A percentile compares a stretch with the other conserved stretches of the same genome.
Conservation (phyloP, 1,284 basidiomycete species). For the Leccinum huronense region DNA sequence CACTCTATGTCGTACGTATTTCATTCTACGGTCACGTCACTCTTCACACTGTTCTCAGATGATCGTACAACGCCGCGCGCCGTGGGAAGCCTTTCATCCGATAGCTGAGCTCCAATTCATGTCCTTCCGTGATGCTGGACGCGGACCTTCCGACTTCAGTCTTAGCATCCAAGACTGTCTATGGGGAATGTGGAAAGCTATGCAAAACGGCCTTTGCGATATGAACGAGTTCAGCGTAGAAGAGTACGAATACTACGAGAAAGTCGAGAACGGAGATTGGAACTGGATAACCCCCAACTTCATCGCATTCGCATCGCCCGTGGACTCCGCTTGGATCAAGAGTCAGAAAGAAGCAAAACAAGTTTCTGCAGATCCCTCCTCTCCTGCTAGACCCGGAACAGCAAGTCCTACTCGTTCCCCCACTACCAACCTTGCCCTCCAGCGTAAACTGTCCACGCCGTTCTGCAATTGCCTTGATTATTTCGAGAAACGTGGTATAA, state of each 20-base stretch:
- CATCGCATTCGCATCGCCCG: constrained; percentile 95
- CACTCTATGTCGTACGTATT: constrained; percentile 78
- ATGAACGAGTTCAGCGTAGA: constrained; percentile 89
- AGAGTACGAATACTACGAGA: constrained; percentile 93
- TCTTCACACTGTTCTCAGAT: constrained; percentile 54
- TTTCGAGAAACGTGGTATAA: constrained; percentile 85
- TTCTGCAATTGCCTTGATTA: constrained; percentile 91
- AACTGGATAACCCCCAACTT: constrained; percentile 94
- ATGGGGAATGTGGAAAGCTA: constrained; percentile 95
- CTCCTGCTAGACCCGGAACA: constrained; percentile 32
- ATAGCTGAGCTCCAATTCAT: constrained; percentile 89
- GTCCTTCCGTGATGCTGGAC: constrained; percentile 95
- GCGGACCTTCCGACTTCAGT: constrained; percentile 90
- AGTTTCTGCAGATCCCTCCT: constrained; percentile 44
- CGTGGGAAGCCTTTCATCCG: constrained; percentile 94
- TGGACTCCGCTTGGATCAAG: constrained; percentile 77
- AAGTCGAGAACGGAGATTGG: constrained; percentile 96
- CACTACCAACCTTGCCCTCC: constrained; percentile 56
- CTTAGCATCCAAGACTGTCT: constrained; percentile 92
- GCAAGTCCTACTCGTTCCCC: constrained; percentile 27
- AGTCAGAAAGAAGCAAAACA: constrained; percentile 63
- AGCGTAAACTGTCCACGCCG: constrained; percentile 71
- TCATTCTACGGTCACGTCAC: constrained; percentile 23
- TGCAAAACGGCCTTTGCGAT: constrained; percentile 85
- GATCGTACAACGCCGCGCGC: constrained; percentile 89